Percentiles rank a stretch among this genome's conserved stretches.
Conservation (phyloP, 495 filamentous ascomycete species). For the Lasiosphaeria hispida region DNA sequence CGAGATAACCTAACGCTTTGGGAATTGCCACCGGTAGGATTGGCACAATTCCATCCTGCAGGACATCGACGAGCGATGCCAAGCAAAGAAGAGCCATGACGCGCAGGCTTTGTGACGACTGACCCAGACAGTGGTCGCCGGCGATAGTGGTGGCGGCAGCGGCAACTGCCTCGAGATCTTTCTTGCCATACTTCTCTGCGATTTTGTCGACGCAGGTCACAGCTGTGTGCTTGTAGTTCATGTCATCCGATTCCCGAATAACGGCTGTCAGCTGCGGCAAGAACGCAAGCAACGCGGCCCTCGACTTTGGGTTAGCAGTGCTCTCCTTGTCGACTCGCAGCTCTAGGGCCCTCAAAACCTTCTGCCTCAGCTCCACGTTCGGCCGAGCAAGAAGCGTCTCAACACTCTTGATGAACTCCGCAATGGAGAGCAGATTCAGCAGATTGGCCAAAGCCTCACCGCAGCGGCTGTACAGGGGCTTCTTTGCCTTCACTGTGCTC, state of each 20-base stretch:
- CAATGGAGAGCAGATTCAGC: conserved; percentile 73
- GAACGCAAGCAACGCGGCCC: conserved; percentile 70
- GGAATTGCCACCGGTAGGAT: conserved; percentile 73
- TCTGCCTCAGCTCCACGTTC: conserved; percentile 68
- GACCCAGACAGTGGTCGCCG: conserved; percentile 70
- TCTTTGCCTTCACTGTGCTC: conserved; percentile 57
- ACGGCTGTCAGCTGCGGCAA: conserved; percentile 71
- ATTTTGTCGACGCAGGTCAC: conserved; percentile 87
- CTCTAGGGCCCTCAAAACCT: conserved; percentile 76
- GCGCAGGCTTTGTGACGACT: conserved; percentile 66
- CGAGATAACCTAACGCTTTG: conserved; percentile 65
- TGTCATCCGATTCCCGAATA: conserved; percentile 65
- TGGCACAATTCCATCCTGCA: conserved; percentile 81
- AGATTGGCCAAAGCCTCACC: conserved; percentile 69
- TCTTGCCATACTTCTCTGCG: conserved; percentile 87
- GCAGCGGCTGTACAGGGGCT: conserved; percentile 60
- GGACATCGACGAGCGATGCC: conserved; percentile 79
- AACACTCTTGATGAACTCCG: conserved; percentile 81
- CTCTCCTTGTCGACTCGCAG: conserved; percentile 66
- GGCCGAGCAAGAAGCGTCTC: conserved; percentile 71
- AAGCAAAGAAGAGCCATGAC: conserved; percentile 84
- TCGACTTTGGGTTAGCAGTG: conserved; percentile 61
- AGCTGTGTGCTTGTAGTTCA: conserved; percentile 73
- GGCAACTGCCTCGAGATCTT: conserved; percentile 61
- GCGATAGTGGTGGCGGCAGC: conserved; percentile 74